Percentiles rank a stretch among this genome's conserved stretches.
These are phyloP conservation scores for Botryotinia calthae DNA, from an alignment of 2,329 filamentous ascomycete species.

Conservation along the genomic window DNA sequence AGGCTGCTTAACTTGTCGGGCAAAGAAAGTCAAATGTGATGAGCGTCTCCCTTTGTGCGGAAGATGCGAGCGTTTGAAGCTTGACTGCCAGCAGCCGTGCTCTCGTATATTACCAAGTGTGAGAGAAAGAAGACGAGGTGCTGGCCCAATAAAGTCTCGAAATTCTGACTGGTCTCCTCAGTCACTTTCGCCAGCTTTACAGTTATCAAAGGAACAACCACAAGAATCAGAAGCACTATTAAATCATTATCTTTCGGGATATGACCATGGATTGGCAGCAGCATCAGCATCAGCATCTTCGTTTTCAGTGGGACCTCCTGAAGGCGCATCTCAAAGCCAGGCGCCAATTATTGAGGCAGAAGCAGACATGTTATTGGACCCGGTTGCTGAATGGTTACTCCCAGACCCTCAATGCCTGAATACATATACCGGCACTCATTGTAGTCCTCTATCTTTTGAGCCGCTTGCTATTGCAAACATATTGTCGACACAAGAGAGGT, in stretches of 20 bases:
- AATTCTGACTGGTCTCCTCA: constrained; percentile 39
- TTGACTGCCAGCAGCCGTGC: constrained; percentile 23
- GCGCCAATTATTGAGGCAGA: neutral
- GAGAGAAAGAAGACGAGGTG: constrained; percentile 35
- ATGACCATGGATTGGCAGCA: neutral
- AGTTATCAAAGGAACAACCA: neutral
- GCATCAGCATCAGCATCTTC: neutral
- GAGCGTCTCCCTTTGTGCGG: constrained; percentile 6
- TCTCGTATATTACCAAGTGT: constrained; percentile 34
- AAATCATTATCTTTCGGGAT: neutral
- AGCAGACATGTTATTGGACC: neutral
- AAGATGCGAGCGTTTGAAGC: constrained; percentile 29
- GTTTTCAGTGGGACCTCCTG: neutral
- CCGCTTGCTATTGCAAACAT: neutral
- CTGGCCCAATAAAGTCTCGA: constrained; percentile 30
- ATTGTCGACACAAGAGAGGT: neutral
- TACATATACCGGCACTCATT: neutral
- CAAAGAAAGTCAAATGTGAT: constrained; percentile 24
- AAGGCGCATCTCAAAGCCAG: neutral
- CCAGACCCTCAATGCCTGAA: neutral
- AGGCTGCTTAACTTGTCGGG: constrained; percentile 22
- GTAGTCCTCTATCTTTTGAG: neutral
- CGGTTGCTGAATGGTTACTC: neutral
- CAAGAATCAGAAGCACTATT: neutral
- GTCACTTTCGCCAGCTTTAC: constrained; percentile 7